These are phyloP conservation scores for Apiospora phragmitis DNA, from an alignment of 2,329 filamentous ascomycete species.

Conservation along the genomic window DNA sequence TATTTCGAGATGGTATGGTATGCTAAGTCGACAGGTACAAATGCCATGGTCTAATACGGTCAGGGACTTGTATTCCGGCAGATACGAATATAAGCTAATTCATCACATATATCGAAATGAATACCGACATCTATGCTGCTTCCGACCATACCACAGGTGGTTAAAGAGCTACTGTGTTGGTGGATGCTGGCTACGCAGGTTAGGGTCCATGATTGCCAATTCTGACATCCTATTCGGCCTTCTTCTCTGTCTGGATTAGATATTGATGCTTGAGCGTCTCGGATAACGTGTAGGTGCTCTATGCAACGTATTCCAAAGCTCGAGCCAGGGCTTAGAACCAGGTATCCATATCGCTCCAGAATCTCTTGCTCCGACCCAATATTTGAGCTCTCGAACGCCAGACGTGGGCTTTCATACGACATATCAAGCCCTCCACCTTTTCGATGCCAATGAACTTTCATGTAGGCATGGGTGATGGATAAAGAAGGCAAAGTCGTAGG, in stretches of 20 bases:
- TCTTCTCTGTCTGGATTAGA: conserved; percentile 32
- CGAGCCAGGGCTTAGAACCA: too few species aligned
- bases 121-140: not conserved
- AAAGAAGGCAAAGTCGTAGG: too few species aligned
- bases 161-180: not conserved
- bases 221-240: not conserved
- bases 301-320: not conserved
- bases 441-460: too few species aligned
- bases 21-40: too few species aligned
- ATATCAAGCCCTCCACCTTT: too few species aligned
- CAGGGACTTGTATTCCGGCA: too few species aligned
- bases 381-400: not conserved
- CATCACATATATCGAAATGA: not conserved
- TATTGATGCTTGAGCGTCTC: conserved; percentile 81
- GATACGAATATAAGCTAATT: not conserved
- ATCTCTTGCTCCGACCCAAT: too few species aligned
- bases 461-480: too few species aligned
- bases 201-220: conserved; percentile 47
- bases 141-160: too few species aligned
- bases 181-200: not conserved
- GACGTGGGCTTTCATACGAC: too few species aligned
- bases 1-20: not conserved
- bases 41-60: too few species aligned
- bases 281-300: conserved; percentile 43
- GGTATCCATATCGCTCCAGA: too few species aligned